Conservation (phyloP, 2,329 filamentous ascomycete species). For the Paradendryphiella salina region DNA sequence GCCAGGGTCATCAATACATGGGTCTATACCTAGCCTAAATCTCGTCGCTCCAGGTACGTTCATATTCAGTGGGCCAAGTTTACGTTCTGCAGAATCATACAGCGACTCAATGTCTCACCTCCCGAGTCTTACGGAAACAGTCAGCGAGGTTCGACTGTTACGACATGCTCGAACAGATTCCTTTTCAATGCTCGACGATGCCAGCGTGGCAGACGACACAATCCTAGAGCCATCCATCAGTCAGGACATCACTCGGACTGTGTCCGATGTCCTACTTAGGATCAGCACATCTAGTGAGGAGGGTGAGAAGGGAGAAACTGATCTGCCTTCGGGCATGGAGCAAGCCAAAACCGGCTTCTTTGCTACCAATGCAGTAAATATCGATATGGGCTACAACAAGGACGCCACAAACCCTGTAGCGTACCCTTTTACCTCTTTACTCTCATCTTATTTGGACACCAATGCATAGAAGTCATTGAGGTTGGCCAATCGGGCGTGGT, state of each 20-base stretch:
- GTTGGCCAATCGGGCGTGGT: conserved; percentile 45
- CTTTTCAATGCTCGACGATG: conserved; percentile 25
- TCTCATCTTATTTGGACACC: conserved; percentile 24
- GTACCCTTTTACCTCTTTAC: neutral
- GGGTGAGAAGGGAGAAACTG: conserved; percentile 11
- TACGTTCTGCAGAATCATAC: conserved; percentile 33
- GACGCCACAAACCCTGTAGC: neutral
- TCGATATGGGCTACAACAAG: no score
- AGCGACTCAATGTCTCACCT: conserved; percentile 25
- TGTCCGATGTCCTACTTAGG: conserved; percentile 34
- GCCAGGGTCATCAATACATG: conserved; percentile 20
- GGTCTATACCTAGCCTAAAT: conserved; percentile 37
- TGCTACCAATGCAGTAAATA: neutral
- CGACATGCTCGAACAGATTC: conserved; percentile 26
- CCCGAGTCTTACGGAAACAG: conserved; percentile 22
- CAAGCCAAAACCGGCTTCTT: conserved; percentile 1
- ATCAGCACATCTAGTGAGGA: conserved; percentile 22
- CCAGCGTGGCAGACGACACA: conserved; percentile 23
- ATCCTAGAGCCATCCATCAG: conserved; percentile 32
- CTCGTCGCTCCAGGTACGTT: conserved; percentile 40
- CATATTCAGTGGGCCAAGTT: conserved; percentile 41
- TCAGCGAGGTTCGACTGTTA: conserved; percentile 14
- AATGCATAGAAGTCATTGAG: conserved; percentile 30
- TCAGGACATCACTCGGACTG: conserved; percentile 24
- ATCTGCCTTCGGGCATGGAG: conserved; percentile 10